Base-by-base conservation (phyloP, 2,329 filamentous ascomycete genomes). In the Diplocarpon mali region DNA sequence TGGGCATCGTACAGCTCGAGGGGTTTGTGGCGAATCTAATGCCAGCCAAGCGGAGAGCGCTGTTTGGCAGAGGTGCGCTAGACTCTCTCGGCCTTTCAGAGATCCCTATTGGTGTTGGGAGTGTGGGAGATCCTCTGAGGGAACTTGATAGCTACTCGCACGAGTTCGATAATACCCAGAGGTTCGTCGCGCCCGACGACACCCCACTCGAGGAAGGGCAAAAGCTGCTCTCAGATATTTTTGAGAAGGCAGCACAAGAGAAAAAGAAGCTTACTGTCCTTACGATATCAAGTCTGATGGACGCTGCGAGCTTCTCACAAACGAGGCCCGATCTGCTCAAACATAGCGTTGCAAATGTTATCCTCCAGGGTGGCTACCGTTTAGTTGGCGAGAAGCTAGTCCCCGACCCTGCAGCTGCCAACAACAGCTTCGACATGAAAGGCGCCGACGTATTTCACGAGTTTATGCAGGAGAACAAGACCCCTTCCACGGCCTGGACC, bases 1-100 rank as follows among this genome's bases (percentile, higher is more conserved):
- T 60, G 14, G 54, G 54, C 5, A 30, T 56, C 6, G 42, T 60
- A 12, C 36, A 48, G n/a, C 34, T 60, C 1, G 45, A 51, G 44
- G 57, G 57, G 1, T 54, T 59, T 35, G 44, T 60, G 4, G 54
- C 58, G 20, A 60, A 60, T 36, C 49, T 60, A 0, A 35, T 40
- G 14, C 56, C 57, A 9, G 49, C 50, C 12, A 15, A 47, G 1
- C 27, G 43, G 11, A 51, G 58, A 29, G 52, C 53, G 24, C 43
- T 47, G 10, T 53, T 57, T 34, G 57, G 50, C 9, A 51, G 55
- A 9, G 53, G 55, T 11, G 53, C 53, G 9, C 44, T 60, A 1
- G 40, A 59, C 44, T 40, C 37, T 15, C 45, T 60, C 2, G 47
- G 46, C 12, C 42, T 56, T 13, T 4, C 28, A 12, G 13, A 53